Conservation (phyloP, 176 grass and related monocot species). For the Oryza rufipogon region DNA sequence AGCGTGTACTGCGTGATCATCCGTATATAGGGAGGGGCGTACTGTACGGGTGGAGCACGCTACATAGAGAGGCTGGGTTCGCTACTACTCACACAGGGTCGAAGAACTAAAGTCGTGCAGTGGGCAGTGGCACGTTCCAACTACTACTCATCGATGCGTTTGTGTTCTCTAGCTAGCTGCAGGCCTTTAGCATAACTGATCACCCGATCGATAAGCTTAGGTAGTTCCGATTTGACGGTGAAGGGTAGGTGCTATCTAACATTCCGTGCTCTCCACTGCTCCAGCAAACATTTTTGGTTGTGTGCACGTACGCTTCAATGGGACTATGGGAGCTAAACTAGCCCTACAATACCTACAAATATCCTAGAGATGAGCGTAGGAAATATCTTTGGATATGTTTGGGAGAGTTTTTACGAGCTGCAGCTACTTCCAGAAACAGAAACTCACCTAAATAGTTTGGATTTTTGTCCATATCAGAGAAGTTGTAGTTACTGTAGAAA, state of each 20-base stretch:
- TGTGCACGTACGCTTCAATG: background rate
- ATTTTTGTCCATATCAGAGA: too few species aligned
- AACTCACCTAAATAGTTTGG: too few species aligned
- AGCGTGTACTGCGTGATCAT: background rate
- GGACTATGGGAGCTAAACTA: too few species aligned
- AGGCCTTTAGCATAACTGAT: background rate
- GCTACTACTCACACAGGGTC: background rate
- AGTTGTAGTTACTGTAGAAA: too few species aligned
- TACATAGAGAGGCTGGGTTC: background rate
- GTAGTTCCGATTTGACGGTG: background rate
- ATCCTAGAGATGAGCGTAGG: too few species aligned
- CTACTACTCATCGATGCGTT: background rate
- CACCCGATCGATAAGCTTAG: background rate
- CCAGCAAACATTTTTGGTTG: background rate
- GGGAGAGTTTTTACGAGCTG: too few species aligned
- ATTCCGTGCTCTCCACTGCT: background rate
- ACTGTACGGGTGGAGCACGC: background rate
- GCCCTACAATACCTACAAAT: too few species aligned
- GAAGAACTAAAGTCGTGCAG: background rate
- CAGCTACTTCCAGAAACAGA: too few species aligned
- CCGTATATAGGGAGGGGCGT: background rate
- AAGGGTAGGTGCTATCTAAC: background rate
- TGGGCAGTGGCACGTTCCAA: background rate
- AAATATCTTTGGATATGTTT: too few species aligned
- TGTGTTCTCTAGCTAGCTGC: background rate